A percentile compares a stretch with the other conserved stretches of the same genome.
Evolutionary conservation across 2,329 filamentous ascomycete species (phyloP).

Genomic region (Colletotrichum lupini): DNA sequence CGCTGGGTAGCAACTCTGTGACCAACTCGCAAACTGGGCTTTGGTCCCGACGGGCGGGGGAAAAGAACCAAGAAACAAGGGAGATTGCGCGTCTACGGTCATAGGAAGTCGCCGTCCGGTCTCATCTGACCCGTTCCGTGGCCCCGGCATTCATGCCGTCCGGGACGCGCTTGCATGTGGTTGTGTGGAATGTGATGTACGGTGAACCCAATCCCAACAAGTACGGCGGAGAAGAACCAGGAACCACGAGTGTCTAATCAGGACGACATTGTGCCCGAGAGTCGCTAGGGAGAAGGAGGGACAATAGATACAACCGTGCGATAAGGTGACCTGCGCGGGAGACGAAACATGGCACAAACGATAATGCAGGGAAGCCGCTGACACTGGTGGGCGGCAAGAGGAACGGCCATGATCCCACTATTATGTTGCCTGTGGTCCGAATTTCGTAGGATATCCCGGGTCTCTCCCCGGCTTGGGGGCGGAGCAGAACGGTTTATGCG

Average conservation of each 20-base stretch:
- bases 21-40: neutral
- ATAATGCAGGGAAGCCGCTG: conserved; percentile 19
- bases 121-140: conserved; percentile 28
- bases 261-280: neutral
- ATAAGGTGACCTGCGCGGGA: neutral
- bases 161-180: neutral
- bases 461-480: neutral
- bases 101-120: conserved; percentile 26
- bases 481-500: neutral
- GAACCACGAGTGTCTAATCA: conserved; percentile 17
- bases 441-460: neutral
- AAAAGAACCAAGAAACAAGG: neutral
- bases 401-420: conserved; percentile 15
- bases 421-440: conserved; percentile 12
- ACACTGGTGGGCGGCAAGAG: neutral
- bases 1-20: neutral
- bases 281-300: neutral
- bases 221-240: neutral
- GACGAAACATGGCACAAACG: neutral
- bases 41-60: neutral
- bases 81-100: conserved; percentile 26
- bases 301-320: neutral
- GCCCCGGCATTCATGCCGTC: conserved; percentile 16
- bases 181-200: neutral
- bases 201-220: neutral